Conservation (phyloP, 2,329 filamentous ascomycete genomes). For the Neopestalotiopsis clavispora region DNA sequence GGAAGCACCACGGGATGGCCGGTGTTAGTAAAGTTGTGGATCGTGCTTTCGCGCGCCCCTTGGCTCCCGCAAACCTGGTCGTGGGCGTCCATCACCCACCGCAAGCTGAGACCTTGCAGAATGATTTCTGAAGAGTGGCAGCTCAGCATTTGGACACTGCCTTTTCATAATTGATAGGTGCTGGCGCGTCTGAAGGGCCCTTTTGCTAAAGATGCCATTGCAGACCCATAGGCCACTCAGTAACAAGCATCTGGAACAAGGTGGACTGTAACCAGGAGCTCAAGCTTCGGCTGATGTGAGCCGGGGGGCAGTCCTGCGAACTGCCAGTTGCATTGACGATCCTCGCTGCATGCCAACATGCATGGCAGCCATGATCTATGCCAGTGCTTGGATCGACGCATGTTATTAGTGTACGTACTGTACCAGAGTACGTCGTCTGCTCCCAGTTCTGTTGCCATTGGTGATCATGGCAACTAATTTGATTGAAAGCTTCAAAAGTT, state of each 20-base stretch:
- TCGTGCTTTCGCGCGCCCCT: constrained; percentile 3
- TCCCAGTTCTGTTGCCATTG: neutral
- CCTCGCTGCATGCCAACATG: neutral
- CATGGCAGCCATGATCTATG: neutral
- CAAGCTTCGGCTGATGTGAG: neutral
- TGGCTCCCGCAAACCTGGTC: constrained; percentile 4
- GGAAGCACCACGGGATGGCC: neutral
- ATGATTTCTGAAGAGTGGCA: neutral
- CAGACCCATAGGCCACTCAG: neutral
- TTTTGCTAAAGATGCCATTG: neutral
- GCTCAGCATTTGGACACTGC: neutral
- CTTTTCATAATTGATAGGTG: neutral
- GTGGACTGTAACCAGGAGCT: neutral
- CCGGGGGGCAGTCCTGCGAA: neutral
- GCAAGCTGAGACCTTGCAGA: constrained; percentile 2
- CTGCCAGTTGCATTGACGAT: neutral
- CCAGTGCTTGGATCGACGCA: neutral
- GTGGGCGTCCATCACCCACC: neutral
- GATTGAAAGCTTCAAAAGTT: neutral
- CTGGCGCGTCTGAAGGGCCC: neutral
- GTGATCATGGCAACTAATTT: neutral
- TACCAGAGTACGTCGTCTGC: too few relatives aligned
- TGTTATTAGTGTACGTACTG: neutral
- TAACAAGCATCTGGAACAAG: neutral
- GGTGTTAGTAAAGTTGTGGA: constrained; percentile 5